Conservation (phyloP, 495 filamentous ascomycete genomes). For the Penicillium coprophilum region DNA sequence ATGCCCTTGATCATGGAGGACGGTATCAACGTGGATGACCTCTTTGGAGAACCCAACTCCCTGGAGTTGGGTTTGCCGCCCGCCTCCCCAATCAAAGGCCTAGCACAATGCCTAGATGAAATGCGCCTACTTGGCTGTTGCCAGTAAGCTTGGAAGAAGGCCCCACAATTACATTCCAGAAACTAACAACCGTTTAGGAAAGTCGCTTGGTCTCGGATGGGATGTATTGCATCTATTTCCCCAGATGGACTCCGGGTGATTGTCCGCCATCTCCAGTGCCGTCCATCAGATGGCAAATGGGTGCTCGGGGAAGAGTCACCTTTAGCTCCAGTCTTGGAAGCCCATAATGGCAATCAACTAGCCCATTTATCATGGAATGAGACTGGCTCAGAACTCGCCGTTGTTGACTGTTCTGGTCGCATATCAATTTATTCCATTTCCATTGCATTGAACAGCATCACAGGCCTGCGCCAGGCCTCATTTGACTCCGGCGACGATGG, state of each 20-base stretch:
- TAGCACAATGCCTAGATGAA: conserved; percentile 75
- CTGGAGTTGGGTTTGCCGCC: conserved; percentile 53
- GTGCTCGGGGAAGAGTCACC: conserved; percentile 63
- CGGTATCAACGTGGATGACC: conserved; percentile 66
- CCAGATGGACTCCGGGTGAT: conserved; percentile 66
- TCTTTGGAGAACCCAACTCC: conserved; percentile 69
- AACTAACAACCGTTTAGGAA: conserved; percentile 50
- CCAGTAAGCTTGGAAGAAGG: conserved; percentile 61
- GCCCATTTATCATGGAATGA: conserved; percentile 82
- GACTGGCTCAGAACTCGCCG: conserved; percentile 68
- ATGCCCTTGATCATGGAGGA: conserved; percentile 66
- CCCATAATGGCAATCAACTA: conserved; percentile 53
- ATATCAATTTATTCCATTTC: conserved; percentile 64
- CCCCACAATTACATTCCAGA: neutral
- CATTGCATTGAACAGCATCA: conserved; percentile 66
- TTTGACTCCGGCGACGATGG: conserved; percentile 68
- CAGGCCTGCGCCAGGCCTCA: conserved; percentile 51
- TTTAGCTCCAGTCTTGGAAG: conserved; percentile 42
- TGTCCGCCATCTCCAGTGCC: conserved; percentile 68
- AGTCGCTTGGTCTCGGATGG: conserved; percentile 86
- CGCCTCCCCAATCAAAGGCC: conserved; percentile 59
- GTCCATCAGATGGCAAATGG: conserved; percentile 72
- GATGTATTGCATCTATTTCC: conserved; percentile 81
- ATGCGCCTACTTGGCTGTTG: conserved; percentile 75
- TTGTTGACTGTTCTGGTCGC: conserved; percentile 71